phyloP scores from a whole-genome alignment of 768 basidiomycete species.

The Imleria badia region DNA sequence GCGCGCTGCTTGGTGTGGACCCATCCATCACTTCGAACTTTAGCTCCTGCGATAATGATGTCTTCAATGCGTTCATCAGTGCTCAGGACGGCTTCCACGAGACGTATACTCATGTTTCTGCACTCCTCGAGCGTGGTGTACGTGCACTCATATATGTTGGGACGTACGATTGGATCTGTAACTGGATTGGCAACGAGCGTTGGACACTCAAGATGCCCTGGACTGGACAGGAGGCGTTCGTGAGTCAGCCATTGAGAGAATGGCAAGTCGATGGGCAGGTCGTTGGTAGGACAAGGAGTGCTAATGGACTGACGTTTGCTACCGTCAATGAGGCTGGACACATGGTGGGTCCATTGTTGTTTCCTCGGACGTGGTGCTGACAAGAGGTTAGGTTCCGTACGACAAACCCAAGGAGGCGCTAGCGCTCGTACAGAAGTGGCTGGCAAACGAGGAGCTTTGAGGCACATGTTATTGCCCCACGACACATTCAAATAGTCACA shows the following conservation, averaged over 20 bases:
- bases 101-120: slow-evolving; percentile 38
- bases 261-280: slow-evolving; percentile 54
- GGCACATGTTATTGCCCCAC: too few relatives aligned
- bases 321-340: slow-evolving; percentile 72
- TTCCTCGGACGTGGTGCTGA: slow-evolving; percentile 2
- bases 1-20: slow-evolving; percentile 62
- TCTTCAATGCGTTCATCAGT: slow-evolving; percentile 47
- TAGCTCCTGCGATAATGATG: slow-evolving; percentile 38
- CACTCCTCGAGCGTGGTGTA: slow-evolving; percentile 72
- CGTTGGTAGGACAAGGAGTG: slow-evolving; percentile 56
- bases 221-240: slow-evolving; percentile 59
- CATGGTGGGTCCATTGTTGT: slow-evolving; percentile 48
- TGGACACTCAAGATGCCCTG: slow-evolving; percentile 78
- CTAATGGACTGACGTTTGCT: slow-evolving; percentile 63
- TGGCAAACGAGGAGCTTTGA: slow-evolving; percentile 32
- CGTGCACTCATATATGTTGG: slow-evolving; percentile 74
- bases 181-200: slow-evolving; percentile 72
- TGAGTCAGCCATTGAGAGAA: slow-evolving; percentile 45
- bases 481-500: not conserved
- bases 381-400: slow-evolving; percentile 48
- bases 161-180: slow-evolving; percentile 78
- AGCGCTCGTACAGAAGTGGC: slow-evolving; percentile 49
- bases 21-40: slow-evolving; percentile 41
- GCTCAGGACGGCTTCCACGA: slow-evolving; percentile 43
- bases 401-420: slow-evolving; percentile 60